These are phyloP conservation scores for Cyamopsis tetragonoloba DNA, from an alignment of 306 rosid species.

Conservation along the genomic window DNA sequence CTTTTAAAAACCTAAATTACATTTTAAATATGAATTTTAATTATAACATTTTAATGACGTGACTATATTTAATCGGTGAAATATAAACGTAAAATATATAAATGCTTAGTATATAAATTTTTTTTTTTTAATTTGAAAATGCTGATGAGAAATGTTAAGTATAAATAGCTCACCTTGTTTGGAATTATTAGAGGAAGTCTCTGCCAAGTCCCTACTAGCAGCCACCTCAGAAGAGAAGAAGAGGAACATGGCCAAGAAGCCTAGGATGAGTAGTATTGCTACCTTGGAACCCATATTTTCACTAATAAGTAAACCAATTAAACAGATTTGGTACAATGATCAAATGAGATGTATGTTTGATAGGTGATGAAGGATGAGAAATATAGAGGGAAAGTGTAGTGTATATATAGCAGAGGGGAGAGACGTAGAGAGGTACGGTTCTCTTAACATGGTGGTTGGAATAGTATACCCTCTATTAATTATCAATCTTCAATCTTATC, in stretches of 20 bases:
- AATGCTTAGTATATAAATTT: too few relatives aligned
- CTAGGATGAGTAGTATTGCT: constrained; percentile 21
- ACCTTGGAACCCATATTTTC: constrained; percentile 41
- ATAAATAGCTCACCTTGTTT: constrained; percentile 18
- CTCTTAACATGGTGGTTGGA: background rate
- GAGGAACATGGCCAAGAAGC: constrained; percentile 38
- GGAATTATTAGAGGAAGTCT: constrained; percentile 6
- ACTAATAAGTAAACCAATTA: too few relatives aligned
- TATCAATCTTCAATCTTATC: constrained; percentile 19
- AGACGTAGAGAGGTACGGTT: background rate
- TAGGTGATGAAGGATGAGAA: constrained; percentile 1
- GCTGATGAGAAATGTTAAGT: too few relatives aligned
- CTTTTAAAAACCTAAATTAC: too few relatives aligned
- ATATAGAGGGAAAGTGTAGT: background rate
- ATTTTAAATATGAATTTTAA: too few relatives aligned
- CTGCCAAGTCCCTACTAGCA: constrained; percentile 32
- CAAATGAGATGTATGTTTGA: background rate
- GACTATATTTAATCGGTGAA: too few relatives aligned
- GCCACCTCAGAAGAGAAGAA: constrained; percentile 20
- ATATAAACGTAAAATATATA: too few relatives aligned
- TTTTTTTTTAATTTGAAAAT: too few relatives aligned
- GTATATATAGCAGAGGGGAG: constrained; percentile 26
- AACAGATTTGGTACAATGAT: too few relatives aligned
- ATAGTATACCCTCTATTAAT: background rate
- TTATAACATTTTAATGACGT: too few relatives aligned